phyloP scores from a whole-genome alignment of 305 asterid species.

The Andrographis paniculata region DNA sequence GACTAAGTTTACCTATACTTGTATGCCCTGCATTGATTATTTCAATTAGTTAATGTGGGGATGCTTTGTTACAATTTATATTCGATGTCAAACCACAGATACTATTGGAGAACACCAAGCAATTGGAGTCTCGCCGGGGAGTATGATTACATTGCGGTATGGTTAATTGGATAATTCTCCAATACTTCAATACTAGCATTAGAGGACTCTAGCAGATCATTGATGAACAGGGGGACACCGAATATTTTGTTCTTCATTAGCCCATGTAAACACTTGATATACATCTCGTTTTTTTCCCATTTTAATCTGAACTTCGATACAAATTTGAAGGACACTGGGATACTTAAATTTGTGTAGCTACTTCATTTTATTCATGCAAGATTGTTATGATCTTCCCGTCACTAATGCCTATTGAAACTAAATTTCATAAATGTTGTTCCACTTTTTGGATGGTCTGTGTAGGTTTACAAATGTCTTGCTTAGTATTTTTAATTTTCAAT shows the following conservation, averaged over 20 bases:
- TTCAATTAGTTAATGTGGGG: no score
- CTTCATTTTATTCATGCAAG: no score
- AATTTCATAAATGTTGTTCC: no score
- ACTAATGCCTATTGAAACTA: no score
- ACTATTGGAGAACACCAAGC: slow-evolving; percentile 67
- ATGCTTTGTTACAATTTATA: slow-evolving; percentile 7
- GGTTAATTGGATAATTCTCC: neutral
- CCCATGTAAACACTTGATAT: neutral
- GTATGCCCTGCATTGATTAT: no score
- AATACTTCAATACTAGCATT: neutral
- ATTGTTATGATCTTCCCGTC: no score
- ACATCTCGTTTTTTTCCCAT: neutral
- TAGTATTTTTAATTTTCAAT: no score
- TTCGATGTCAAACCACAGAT: slow-evolving; percentile 34
- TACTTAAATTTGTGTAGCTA: no score
- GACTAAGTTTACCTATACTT: no score
- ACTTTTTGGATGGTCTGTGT: no score
- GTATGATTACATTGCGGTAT: slow-evolving; percentile 16
- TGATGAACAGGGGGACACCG: slow-evolving; percentile 1
- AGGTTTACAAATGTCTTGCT: no score
- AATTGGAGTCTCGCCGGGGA: slow-evolving; percentile 67
- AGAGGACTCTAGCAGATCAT: neutral
- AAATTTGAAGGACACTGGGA: slow-evolving; percentile 11
- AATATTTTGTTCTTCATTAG: no score
- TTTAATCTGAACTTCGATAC: neutral